A percentile compares a stretch with the other conserved stretches of the same genome.
phyloP scores from a whole-genome alignment of 179 eudicot genomes.

The Heliamphora ciliata region DNA sequence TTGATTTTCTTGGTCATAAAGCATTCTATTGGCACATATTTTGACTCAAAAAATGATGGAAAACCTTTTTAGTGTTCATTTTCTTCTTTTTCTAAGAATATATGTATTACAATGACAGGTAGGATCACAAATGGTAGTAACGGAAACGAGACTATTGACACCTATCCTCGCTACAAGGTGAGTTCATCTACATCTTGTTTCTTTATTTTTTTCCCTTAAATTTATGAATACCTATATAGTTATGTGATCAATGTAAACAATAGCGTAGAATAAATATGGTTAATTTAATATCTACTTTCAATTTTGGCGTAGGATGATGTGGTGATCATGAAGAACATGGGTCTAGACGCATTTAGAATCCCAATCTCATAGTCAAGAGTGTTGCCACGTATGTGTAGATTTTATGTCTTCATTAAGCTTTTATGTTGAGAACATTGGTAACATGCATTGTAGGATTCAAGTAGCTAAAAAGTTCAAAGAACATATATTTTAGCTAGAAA shows the following conservation, averaged over 20 bases:
- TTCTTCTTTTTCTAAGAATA: too few species aligned
- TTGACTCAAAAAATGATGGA: too few species aligned
- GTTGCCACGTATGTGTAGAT: background rate
- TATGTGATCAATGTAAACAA: too few species aligned
- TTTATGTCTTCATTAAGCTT: too few species aligned
- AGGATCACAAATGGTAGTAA: slow-evolving; percentile 3
- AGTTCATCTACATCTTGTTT: background rate
- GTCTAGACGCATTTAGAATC: slow-evolving; percentile 22
- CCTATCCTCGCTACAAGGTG: slow-evolving; percentile 21
- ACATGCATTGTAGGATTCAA: too few species aligned
- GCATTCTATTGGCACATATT: too few species aligned
- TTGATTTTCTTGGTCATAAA: too few species aligned
- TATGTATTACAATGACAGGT: background rate
- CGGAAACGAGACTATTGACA: slow-evolving; percentile 17
- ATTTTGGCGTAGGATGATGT: slow-evolving; percentile 25
- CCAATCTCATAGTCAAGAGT: slow-evolving; percentile 20
- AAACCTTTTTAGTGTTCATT: too few species aligned
- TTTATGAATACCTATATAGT: background rate
- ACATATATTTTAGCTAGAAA: too few species aligned
- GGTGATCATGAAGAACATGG: slow-evolving; percentile 29
- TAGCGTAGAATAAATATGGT: too few species aligned
- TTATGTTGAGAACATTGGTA: too few species aligned
- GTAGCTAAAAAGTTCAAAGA: too few species aligned
- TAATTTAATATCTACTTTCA: background rate
- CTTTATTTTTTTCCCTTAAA: background rate